Base-by-base conservation (phyloP, 371 early-diverging fungal species). In the Basidiobolus meristosporus region DNA sequence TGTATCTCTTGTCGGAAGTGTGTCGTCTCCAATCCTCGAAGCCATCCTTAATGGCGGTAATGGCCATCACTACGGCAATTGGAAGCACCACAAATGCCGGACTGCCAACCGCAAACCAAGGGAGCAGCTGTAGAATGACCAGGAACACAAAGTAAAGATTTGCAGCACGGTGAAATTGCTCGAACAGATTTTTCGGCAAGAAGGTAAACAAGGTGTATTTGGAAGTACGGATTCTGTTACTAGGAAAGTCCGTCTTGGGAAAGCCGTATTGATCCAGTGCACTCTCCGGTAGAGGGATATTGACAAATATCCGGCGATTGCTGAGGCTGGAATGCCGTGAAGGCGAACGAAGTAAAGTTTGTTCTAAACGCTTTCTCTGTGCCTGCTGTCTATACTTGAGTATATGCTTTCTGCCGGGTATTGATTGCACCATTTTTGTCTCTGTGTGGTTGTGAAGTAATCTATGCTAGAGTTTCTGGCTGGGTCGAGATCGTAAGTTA, bases 61-160 rank as follows among this genome's bases (percentile, higher is more conserved):
- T 76, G 14, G 63, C 60, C 15, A 98, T 70, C 4, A 98, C 92
- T 15, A 82, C 60, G 31, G 77, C 53, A 42, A 99, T 75, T 1
- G 98, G 98, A 3, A 90, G 62, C 0, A 86, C 66, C 0, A 93
- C 84, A 36, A 98, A 56, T 32, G 68, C 60, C 40, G 58, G 77
- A 18, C 58, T 60, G 26, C 76, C 79, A 39, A 78, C 69, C 15
- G 68, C 70, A 56, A 92, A 90, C 31, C 68, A 55, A 14, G 84
- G 82, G 22, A 87, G 63, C 29, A 77, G 47, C 53, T 97, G 91
- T 30, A 99, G 62, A 32, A 93, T 77, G 29, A 95, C 88, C 62
- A 96, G 70, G 41, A 74, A 65, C 38, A 93, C 60, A 56, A 99
- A 99, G 63, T 95, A 99, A 43, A 98, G 60, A 60, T 98, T 99